These are phyloP conservation scores for Lasiodiplodia citricola DNA, from an alignment of 2,329 filamentous ascomycete species.

Conservation along the genomic window DNA sequence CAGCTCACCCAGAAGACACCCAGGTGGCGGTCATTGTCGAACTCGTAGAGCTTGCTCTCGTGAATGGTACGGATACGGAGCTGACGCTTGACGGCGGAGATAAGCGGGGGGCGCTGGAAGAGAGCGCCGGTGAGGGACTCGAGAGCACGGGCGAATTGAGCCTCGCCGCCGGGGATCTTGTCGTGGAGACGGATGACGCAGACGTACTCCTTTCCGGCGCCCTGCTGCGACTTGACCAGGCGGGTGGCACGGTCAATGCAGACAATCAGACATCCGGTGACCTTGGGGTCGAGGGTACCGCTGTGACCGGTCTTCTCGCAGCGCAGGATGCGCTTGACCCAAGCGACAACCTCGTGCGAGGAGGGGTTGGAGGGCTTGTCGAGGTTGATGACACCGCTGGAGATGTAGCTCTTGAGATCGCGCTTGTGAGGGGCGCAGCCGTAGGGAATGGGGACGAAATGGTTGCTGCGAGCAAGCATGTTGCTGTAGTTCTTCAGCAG, in stretches of 20 bases:
- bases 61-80: constrained; percentile 97
- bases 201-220: constrained; percentile 98
- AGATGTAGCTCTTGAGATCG: constrained; percentile 96
- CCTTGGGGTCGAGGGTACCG: constrained; percentile 96
- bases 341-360: constrained; percentile 97
- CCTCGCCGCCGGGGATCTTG: constrained; percentile 90
- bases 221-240: constrained; percentile 98
- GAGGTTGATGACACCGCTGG: constrained; percentile 97
- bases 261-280: constrained; percentile 93
- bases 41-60: constrained; percentile 93
- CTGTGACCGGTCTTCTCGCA: constrained; percentile 98
- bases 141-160: constrained; percentile 89
- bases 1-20: constrained; percentile 99
- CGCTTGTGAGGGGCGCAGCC: constrained; percentile 90
- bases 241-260: constrained; percentile 96
- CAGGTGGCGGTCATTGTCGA: constrained; percentile 96
- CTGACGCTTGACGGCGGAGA: constrained; percentile 98
- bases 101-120: constrained; percentile 95
- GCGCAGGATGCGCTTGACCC: constrained; percentile 97
- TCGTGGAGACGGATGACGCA: constrained; percentile 94
- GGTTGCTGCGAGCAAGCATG: constrained; percentile 89
- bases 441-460: constrained; percentile 95
- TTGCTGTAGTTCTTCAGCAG: constrained; percentile 96
- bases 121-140: constrained; percentile 96
- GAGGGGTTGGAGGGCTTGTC: constrained; percentile 98